Evolutionary conservation across 2,329 filamentous ascomycete genomes (phyloP).

Genomic region (Fusarium nelsonii): DNA sequence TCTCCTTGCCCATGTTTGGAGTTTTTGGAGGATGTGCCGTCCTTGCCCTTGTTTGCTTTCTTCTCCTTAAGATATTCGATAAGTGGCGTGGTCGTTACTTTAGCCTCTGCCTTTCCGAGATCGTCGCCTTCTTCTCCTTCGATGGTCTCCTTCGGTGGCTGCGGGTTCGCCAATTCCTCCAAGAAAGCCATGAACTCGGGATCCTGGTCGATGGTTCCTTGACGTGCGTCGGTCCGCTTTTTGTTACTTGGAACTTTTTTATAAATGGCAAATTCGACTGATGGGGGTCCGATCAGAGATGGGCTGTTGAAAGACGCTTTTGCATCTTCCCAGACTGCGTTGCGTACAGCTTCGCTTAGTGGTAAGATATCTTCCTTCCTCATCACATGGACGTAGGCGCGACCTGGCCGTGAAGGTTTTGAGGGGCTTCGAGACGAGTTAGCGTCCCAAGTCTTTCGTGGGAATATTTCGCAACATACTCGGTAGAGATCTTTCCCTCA

Average conservation of each 20-base stretch:
- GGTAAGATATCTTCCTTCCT: conserved; percentile 74
- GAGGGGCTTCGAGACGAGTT: conserved; percentile 69
- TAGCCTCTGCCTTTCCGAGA: conserved; percentile 63
- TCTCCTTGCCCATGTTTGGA: conserved; percentile 72
- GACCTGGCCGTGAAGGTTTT: conserved; percentile 83
- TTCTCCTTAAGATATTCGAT: conserved; percentile 93
- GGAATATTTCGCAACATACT: conserved; percentile 67
- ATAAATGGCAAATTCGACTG: conserved; percentile 85
- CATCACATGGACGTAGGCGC: conserved; percentile 86
- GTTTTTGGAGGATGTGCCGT: conserved; percentile 56
- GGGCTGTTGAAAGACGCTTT: conserved; percentile 79
- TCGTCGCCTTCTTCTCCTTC: conserved; percentile 60
- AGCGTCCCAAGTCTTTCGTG: conserved; percentile 13
- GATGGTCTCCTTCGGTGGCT: conserved; percentile 58
- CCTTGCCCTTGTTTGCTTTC: conserved; percentile 80
- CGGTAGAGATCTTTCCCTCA: conserved; percentile 79
- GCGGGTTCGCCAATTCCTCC: conserved; percentile 82
- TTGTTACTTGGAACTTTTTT: conserved; percentile 83
- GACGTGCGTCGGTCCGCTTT: conserved; percentile 81
- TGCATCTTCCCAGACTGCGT: conserved; percentile 81
- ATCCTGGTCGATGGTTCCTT: conserved; percentile 97
- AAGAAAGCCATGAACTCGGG: conserved; percentile 95
- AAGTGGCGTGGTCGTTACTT: conserved; percentile 85
- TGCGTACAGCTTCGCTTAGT: conserved; percentile 78
- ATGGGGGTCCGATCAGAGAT: conserved; percentile 81